Evolutionary conservation across 805 yeast species (phyloP), one percentile per base, ranked within the genome.

Genomic region (Lipomyces spencermartinsiae): DNA sequence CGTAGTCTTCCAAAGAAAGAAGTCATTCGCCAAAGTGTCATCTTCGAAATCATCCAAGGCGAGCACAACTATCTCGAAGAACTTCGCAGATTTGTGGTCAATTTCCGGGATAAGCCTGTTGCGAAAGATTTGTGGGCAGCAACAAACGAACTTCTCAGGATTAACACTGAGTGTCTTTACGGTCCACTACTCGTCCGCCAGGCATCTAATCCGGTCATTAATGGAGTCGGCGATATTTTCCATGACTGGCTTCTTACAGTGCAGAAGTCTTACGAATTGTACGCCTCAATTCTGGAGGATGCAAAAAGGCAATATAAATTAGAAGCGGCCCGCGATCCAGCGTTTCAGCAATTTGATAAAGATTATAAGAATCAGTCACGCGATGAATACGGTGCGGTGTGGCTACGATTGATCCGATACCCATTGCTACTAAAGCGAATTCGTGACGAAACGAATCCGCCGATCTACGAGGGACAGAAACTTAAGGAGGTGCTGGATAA

Each of bases 51-150:
- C 59, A 85, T 92, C 35, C 82, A 87, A 65, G 84, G 87, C 59
- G 97, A 91, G 71, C 91, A 89, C 73, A 83, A 86, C 19, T 89
- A 89, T 62, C 83, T 91, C 31, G 87, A 85, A 60, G 84, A 91
- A 74, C 89, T 93, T 1, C 83, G 83, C 69, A 86, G 89, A 2
- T 89, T 91, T 63, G 80, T 89, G 2, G 85, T 85, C 46, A 84
- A 85, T 7, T 87, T 84, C 69, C 89, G 90, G 1, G 80, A 79
- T 31, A 61, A 75, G 76, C 79, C 81, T 9, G 73, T 87, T 4
- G 84, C 85, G 63, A 80, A 83, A 1, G 85, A 85, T 65, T 87
- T 92, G 1, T 84, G 89, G 69, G 83, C 78, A 9, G 84, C 88
- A 0, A 89, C 89, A 4, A 76, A 79, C 59, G 87, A 85, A 4